Evolutionary conservation across 306 rosid species (phyloP).

Genomic region (Vigna hirtella): DNA sequence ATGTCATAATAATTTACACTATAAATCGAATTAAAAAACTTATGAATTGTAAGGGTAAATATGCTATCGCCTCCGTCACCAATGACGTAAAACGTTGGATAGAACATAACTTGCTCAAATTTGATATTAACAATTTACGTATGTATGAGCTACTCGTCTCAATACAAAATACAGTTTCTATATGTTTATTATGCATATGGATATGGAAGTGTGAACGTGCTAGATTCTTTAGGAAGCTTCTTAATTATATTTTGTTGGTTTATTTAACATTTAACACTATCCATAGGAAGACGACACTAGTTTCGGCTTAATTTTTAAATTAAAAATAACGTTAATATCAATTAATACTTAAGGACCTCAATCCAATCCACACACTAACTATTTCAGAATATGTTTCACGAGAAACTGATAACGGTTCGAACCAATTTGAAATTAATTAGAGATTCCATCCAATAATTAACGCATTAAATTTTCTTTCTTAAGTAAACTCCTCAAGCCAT

Average conservation of each 20-base stretch:
- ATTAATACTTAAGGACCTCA: neutral
- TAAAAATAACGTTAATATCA: neutral
- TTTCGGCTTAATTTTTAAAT: neutral
- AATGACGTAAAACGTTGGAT: conserved; percentile 9
- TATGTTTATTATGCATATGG: neutral
- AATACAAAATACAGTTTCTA: neutral
- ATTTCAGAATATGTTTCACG: too few relatives aligned
- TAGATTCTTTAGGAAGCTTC: conserved; percentile 33
- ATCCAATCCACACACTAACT: neutral
- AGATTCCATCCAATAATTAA: too few relatives aligned
- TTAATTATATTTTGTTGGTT: neutral
- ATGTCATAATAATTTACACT: neutral
- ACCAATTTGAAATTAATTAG: too few relatives aligned
- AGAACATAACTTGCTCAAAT: neutral
- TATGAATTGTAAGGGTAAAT: neutral
- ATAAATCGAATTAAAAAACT: neutral
- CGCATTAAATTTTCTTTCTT: too few relatives aligned
- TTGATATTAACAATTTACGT: conserved; percentile 1
- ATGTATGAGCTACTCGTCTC: neutral
- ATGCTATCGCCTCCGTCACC: neutral
- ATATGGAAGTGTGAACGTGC: conserved; percentile 32
- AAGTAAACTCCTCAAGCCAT: too few relatives aligned
- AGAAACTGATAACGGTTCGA: too few relatives aligned
- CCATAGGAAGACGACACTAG: neutral
- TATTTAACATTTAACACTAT: neutral